Evolutionary conservation across 2,329 filamentous ascomycete species (phyloP), one percentile per base, ranked within the genome.

Genomic region (Arthroderma sp.): DNA sequence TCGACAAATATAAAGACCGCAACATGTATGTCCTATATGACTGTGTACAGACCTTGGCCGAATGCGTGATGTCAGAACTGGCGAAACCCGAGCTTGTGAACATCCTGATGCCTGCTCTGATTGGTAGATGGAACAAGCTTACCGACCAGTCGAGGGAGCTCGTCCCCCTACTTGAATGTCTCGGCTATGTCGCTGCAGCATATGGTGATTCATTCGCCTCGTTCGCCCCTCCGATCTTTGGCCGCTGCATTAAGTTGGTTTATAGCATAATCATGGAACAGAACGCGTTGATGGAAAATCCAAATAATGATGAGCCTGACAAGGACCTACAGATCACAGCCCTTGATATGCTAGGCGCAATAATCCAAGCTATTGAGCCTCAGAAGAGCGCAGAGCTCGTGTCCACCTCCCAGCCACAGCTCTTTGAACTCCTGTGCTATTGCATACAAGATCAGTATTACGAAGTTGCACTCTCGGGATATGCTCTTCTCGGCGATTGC

Each of bases 11-110:
- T 77, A 96, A 98, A 73, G 89, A 96, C 65, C 82, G 86, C 57
- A 98, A 98, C 68, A 95, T 96, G 79, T 95, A 93, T 68, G 93
- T 96, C 44, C 77, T 98, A 31, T 98, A 98, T 68, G 91, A 98
- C 66, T 96, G 91, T 63, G 86, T 98, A 31, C 91, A 98, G 68
- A 98, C 91, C 0, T 71, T 98, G 46, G 91, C 91, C 3, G 91
- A 98, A 63, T 83, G 86, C 58, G 83, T 96, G 44, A 87, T 86
- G 7, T 79, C 82, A 5, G 78, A 83, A 31, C 72, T 98, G 52
- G 83, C 86, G n/a, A 74, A 78, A 49, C 83, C 83, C 5, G 77
- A 88, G 43, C 75, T 94, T n/a, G 80, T 88, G 36, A 76, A 83
- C 50, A 74, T 86, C 53, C 73, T 98, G 48, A 96, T 98, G 89